Evolutionary conservation across 139 green algal genomes (phyloP), one percentile per base, ranked within the genome.

Genomic region (Diplosphaera chodatii): DNA sequence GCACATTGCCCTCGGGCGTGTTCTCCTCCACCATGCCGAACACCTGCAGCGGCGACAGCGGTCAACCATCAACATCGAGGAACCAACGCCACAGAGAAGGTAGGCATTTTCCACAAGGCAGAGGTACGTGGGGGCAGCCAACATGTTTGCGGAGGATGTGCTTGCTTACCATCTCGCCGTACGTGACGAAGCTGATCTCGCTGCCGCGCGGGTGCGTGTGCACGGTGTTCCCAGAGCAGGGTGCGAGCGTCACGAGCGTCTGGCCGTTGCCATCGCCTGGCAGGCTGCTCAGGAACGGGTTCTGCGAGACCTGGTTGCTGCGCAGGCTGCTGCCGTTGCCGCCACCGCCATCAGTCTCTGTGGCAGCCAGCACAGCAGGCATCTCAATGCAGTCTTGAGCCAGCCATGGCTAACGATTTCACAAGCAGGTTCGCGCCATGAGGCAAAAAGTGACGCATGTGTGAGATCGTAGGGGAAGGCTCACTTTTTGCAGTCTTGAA

Each of bases 1-100:
- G 3, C 6, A 15, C 1, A 21, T 72, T 72, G 21, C 30, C 28
- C 20, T 55, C 40, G 3, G 48, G 48, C 4, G 48, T 8, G 48
- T 72, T 72, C 30, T 72, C 67, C 28, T 72, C 67, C 2, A 72
- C 29, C 40, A 72, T 64, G 22, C 67, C 67, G 41, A 72, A 72
- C 10, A 48, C 37, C 37, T 10, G 10, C 6, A 48, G n/a, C n/a
- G n/a, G n/a, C n/a, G 37, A 20, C 10, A 48, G 37, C 37, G 8
- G 10, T n/a, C n/a, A n/a, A n/a, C n/a, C n/a, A n/a, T n/a, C n/a
- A n/a, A n/a, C n/a, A n/a, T n/a, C n/a, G n/a, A n/a, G n/a, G n/a
- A n/a, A n/a, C n/a, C n/a, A n/a, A n/a, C n/a, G n/a, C n/a, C n/a
- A n/a, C n/a, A n/a, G n/a, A n/a, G n/a, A n/a, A n/a, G n/a, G n/a